phyloP scores from a whole-genome alignment of 805 yeast genomes.

The Ogataea saltuana region DNA sequence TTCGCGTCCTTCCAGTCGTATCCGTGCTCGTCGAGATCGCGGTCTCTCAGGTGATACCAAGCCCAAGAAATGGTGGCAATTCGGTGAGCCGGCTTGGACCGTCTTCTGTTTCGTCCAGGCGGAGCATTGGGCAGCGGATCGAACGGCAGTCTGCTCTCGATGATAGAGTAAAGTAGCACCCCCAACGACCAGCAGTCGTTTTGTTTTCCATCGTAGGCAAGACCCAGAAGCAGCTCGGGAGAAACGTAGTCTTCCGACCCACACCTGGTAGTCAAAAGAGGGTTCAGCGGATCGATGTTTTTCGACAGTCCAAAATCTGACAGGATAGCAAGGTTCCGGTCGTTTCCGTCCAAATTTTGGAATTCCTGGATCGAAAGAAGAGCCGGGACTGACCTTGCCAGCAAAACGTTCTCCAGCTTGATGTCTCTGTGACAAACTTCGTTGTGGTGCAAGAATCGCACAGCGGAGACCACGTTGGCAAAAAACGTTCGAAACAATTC shows the following conservation, averaged over 20 bases:
- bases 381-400: slow-evolving; percentile 39
- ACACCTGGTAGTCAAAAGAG: slow-evolving; percentile 80
- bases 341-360: background rate
- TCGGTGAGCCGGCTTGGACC: slow-evolving; percentile 73
- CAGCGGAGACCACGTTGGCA: slow-evolving; percentile 69
- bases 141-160: slow-evolving; percentile 89
- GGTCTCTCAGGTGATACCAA: slow-evolving; percentile 60
- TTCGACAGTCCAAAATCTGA: slow-evolving; percentile 92
- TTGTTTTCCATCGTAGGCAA: slow-evolving; percentile 86
- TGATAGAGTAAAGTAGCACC: slow-evolving; percentile 77
- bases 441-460: slow-evolving; percentile 66
- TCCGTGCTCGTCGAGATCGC: slow-evolving; percentile 24
- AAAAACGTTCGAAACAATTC: slow-evolving; percentile 59
- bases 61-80: slow-evolving; percentile 93
- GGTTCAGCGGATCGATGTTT: slow-evolving; percentile 56
- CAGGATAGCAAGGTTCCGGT: slow-evolving; percentile 47
- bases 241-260: slow-evolving; percentile 97
- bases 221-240: slow-evolving; percentile 89
- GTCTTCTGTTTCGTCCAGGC: slow-evolving; percentile 44
- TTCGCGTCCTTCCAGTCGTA: slow-evolving; percentile 48
- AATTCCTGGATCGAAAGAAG: slow-evolving; percentile 22
- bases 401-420: slow-evolving; percentile 81
- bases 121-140: slow-evolving; percentile 71
- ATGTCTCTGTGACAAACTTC: slow-evolving; percentile 86
- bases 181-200: slow-evolving; percentile 97